These are phyloP conservation scores for Neodidymelliopsis sp. DNA, from an alignment of 2,329 filamentous ascomycete genomes.

Conservation along the genomic window DNA sequence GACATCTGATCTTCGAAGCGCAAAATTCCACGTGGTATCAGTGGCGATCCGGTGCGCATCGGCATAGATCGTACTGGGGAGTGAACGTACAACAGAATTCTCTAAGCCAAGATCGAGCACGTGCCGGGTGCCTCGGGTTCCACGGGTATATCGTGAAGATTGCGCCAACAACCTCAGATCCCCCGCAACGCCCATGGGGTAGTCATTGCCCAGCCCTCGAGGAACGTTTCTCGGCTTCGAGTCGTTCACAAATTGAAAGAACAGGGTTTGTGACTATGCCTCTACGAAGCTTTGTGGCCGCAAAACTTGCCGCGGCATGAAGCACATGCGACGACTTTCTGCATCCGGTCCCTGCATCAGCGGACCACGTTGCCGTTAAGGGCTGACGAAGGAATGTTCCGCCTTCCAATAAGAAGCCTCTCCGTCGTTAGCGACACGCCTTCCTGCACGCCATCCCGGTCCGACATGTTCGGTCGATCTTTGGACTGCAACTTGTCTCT, in stretches of 20 bases:
- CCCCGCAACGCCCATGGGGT: constrained; percentile 10
- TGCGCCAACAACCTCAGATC: constrained; percentile 6
- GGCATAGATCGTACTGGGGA: neutral
- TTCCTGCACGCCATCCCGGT: constrained; percentile 6
- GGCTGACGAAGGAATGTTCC: neutral
- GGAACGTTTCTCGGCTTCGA: neutral
- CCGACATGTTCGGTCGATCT: neutral
- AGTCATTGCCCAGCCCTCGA: neutral
- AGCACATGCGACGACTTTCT: neutral
- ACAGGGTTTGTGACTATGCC: neutral
- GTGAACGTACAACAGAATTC: neutral
- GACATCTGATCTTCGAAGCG: constrained; percentile 1
- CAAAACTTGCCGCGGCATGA: neutral
- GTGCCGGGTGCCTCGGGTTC: neutral
- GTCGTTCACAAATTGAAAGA: neutral
- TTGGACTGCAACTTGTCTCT: neutral
- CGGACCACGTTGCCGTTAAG: constrained; percentile 1
- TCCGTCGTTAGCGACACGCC: constrained; percentile 11
- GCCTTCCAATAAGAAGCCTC: constrained; percentile 1
- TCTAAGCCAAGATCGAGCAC: neutral
- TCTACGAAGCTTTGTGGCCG: neutral
- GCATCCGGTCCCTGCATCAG: constrained; percentile 9
- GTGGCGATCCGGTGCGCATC: constrained; percentile 5
- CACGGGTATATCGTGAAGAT: neutral
- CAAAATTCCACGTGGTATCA: constrained; percentile 3